Conservation (phyloP, 768 basidiomycete species). For the Tremella fuciformis region DNA sequence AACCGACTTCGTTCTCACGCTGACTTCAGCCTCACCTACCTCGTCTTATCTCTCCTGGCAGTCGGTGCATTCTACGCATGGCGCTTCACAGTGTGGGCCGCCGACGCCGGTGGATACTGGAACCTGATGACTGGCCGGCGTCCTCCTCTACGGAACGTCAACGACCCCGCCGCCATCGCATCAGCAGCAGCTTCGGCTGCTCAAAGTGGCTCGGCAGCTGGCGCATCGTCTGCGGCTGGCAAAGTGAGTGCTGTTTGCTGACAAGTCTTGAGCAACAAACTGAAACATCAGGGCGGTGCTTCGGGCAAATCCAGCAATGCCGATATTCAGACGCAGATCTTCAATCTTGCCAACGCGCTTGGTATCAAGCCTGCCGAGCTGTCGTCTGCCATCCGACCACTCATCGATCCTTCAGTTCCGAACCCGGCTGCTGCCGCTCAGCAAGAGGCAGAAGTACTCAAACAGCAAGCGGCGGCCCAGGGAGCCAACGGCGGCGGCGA, state of each 20-base stretch:
- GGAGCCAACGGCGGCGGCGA: slow-evolving; percentile 57
- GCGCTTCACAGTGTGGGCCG: slow-evolving; percentile 49
- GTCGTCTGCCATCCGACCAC: slow-evolving; percentile 46
- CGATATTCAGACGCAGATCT: slow-evolving; percentile 48
- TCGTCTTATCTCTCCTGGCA: slow-evolving; percentile 38
- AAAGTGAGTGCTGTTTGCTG: too few species aligned
- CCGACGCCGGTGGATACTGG: slow-evolving; percentile 50
- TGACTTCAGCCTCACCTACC: slow-evolving; percentile 42
- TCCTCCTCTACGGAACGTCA: slow-evolving; percentile 12
- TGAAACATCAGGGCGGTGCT: too few species aligned
- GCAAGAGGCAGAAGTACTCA: slow-evolving; percentile 39
- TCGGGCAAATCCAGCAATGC: slow-evolving; percentile 7
- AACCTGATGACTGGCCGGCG: slow-evolving; percentile 45
- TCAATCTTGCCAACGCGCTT: slow-evolving; percentile 38
- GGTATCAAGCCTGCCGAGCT: slow-evolving; percentile 49
- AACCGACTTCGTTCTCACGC: too few species aligned
- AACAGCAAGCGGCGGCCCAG: slow-evolving; percentile 25
- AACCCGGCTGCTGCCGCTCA: slow-evolving; percentile 46
- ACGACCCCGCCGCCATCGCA: too few species aligned
- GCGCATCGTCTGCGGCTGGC: too few species aligned
- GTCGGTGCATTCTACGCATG: slow-evolving; percentile 47
- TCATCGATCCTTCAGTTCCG: slow-evolving; percentile 49
- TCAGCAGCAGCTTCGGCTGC: too few species aligned
- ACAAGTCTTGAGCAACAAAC: too few species aligned
- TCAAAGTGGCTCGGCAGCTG: neutral